A percentile compares a stretch with the other conserved stretches of the same genome.
Evolutionary conservation across 2,329 filamentous ascomycete genomes (phyloP).

Genomic region (Westerdykella sp.): DNA sequence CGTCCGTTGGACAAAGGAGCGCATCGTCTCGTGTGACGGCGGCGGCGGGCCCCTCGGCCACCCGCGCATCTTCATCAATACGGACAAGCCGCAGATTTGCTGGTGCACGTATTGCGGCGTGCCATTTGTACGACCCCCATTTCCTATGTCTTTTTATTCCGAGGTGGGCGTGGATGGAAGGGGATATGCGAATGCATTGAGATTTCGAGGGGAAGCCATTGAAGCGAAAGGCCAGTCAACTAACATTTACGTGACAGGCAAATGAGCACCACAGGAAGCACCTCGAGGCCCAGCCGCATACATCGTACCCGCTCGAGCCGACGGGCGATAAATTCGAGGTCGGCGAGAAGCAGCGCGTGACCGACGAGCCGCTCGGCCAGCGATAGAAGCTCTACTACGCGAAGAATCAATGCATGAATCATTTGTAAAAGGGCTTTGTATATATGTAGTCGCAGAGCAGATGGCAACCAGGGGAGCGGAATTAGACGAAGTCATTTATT

Average conservation of each 20-base stretch:
- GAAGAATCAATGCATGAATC: not conserved
- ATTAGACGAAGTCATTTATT: too few relatives aligned
- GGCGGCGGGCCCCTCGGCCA: slow-evolving; percentile 87
- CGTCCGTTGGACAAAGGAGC: slow-evolving; percentile 81
- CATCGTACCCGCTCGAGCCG: slow-evolving; percentile 73
- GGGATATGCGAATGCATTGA: slow-evolving; percentile 3
- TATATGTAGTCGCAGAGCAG: slow-evolving; percentile 19
- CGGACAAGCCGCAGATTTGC: slow-evolving; percentile 91
- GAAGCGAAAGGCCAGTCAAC: not conserved
- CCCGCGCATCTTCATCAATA: slow-evolving; percentile 93
- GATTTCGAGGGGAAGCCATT: not conserved
- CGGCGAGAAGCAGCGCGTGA: slow-evolving; percentile 52
- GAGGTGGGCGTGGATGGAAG: not conserved
- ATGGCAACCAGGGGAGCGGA: not conserved
- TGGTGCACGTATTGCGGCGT: slow-evolving; percentile 88
- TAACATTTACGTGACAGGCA: slow-evolving; percentile 52
- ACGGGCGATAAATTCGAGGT: slow-evolving; percentile 55
- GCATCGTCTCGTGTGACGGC: slow-evolving; percentile 80
- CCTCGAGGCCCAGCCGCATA: slow-evolving; percentile 73
- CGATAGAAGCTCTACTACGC: slow-evolving; percentile 39
- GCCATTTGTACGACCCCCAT: slow-evolving; percentile 68
- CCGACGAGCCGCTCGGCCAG: slow-evolving; percentile 54
- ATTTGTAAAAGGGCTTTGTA: slow-evolving; percentile 12
- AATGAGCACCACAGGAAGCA: slow-evolving; percentile 82
- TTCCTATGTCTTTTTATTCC: slow-evolving; percentile 6